Evolutionary conservation across 176 grass and related monocot genomes (phyloP).

Genomic region (Neostapfia colusana): DNA sequence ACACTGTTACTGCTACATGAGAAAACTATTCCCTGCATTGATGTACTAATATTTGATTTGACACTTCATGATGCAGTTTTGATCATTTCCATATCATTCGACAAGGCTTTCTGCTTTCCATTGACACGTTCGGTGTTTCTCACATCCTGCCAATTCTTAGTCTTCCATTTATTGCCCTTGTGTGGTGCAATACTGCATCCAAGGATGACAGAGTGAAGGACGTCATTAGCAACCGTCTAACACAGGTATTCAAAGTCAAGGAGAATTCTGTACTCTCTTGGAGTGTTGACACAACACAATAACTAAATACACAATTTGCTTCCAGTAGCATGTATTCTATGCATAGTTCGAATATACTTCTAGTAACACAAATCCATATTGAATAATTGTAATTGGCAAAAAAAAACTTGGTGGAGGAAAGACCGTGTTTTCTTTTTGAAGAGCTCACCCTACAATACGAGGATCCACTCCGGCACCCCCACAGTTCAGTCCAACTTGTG

Average conservation of each 20-base stretch:
- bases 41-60: constrained; percentile 29
- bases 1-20: background rate
- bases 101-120: constrained; percentile 79
- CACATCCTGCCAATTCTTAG: constrained; percentile 82
- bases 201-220: constrained; percentile 45
- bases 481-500: too few species aligned
- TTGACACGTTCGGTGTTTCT: constrained; percentile 93
- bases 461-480: too few species aligned
- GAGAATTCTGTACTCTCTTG: background rate
- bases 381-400: constrained; percentile 1
- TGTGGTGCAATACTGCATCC: constrained; percentile 39
- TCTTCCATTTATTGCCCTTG: constrained; percentile 72
- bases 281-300: background rate
- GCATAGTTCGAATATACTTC: constrained; percentile 3
- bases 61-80: constrained; percentile 62
- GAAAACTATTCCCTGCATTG: constrained; percentile 5
- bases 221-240: constrained; percentile 42
- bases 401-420: too few species aligned
- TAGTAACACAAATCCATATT: constrained; percentile 23
- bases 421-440: too few species aligned
- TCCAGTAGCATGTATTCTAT: background rate
- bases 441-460: too few species aligned
- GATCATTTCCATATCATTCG: constrained; percentile 87
- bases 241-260: constrained; percentile 53
- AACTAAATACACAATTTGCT: background rate